phyloP scores from a whole-genome alignment of 2,329 filamentous ascomycete genomes.

The Colletotrichum sp. region DNA sequence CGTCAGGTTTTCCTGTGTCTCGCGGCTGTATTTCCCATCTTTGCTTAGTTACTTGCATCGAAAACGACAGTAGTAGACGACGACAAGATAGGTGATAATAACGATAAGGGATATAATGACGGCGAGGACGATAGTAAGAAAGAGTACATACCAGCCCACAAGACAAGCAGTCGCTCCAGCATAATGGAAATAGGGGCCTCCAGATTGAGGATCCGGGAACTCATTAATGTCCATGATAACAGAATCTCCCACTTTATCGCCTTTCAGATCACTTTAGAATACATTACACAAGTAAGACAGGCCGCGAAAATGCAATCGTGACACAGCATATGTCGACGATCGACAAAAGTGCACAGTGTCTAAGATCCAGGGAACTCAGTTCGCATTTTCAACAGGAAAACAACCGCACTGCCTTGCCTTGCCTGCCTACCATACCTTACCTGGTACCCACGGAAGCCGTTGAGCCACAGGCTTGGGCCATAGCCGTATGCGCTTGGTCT shows the following conservation, averaged over 20 bases:
- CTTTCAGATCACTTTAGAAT: neutral
- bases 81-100: neutral
- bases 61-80: neutral
- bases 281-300: neutral
- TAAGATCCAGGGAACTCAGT: neutral
- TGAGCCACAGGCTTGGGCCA: neutral
- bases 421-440: too few species aligned
- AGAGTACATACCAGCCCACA: neutral
- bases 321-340: neutral
- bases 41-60: neutral
- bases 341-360: neutral
- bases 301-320: neutral
- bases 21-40: neutral
- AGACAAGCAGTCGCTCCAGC: neutral
- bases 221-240: neutral
- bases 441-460: neutral
- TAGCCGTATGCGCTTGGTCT: neutral
- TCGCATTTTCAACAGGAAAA: neutral
- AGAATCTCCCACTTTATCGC: neutral
- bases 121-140: neutral
- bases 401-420: neutral
- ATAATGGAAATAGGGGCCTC: neutral
- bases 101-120: neutral
- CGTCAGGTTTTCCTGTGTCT: neutral
- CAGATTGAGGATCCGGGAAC: neutral